A percentile compares a stretch with the other conserved stretches of the same genome.
These are phyloP conservation scores for Euphrasia confusa DNA, from an alignment of 257 asterid species.

Conservation along the genomic window DNA sequence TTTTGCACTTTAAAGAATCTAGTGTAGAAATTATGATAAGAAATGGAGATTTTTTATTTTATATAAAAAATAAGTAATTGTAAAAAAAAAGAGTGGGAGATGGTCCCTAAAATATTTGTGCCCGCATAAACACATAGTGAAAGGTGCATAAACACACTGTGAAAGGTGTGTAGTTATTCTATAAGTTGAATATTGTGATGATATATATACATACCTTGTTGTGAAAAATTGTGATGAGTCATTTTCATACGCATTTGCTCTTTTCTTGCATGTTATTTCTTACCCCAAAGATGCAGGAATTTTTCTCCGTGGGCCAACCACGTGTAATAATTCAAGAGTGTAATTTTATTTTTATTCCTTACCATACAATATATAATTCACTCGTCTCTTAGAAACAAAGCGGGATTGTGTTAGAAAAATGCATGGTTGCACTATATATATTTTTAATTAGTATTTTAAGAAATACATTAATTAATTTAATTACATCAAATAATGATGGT, in stretches of 20 bases:
- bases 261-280: slow-evolving; percentile 43
- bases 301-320: slow-evolving; percentile 33
- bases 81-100: background rate
- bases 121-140: background rate
- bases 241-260: slow-evolving; percentile 37
- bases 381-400: too few species aligned
- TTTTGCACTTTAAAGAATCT: slow-evolving; percentile 35
- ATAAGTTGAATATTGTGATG: background rate
- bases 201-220: slow-evolving; percentile 11
- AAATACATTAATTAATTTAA: too few species aligned
- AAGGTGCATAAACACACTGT: slow-evolving; percentile 10
- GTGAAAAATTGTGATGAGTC: slow-evolving; percentile 36
- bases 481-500: too few species aligned
- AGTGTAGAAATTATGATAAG: slow-evolving; percentile 28
- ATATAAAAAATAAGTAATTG: background rate
- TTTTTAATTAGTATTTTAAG: too few species aligned
- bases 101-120: background rate
- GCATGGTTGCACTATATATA: too few species aligned
- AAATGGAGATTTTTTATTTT: slow-evolving; percentile 9
- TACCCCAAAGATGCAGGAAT: slow-evolving; percentile 36
- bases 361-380: too few species aligned
- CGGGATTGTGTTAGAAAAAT: too few species aligned
- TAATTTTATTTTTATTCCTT: too few species aligned
- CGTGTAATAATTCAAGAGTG: background rate
- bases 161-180: slow-evolving; percentile 10